Conservation (phyloP, 1,284 basidiomycete genomes). For the Mrakiaceae sp. region DNA sequence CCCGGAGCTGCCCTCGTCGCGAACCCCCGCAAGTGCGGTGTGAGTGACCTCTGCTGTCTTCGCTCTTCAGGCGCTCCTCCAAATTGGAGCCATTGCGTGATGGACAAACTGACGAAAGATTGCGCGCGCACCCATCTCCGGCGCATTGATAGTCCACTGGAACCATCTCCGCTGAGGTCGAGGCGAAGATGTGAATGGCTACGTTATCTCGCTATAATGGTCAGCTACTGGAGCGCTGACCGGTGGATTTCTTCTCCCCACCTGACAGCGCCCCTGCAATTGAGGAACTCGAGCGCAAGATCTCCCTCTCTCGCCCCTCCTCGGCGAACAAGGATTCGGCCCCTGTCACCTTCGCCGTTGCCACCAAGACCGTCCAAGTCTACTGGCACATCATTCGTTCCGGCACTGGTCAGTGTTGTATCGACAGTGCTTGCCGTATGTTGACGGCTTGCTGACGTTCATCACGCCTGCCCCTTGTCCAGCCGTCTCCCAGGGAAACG, state of each 20-base stretch:
- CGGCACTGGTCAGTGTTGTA: conserved; percentile 3
- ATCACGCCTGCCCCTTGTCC: background rate
- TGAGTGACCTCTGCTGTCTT: background rate
- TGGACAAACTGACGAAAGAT: too few relatives aligned
- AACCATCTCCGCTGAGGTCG: too few relatives aligned
- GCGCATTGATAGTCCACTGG: too few relatives aligned
- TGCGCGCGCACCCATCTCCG: too few relatives aligned
- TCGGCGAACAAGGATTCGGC: background rate
- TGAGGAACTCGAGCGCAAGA: too few relatives aligned
- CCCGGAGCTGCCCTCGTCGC: background rate
- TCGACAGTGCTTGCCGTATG: too few relatives aligned
- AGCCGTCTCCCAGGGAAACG: conserved; percentile 17
- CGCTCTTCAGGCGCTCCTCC: background rate
- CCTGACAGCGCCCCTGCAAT: too few relatives aligned
- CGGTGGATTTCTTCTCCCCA: too few relatives aligned
- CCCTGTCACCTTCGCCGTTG: background rate
- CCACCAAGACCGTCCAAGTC: conserved; percentile 4
- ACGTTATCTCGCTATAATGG: too few relatives aligned
- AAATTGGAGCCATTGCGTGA: too few relatives aligned
- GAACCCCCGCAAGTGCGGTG: background rate
- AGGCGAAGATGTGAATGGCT: too few relatives aligned
- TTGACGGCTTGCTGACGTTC: background rate
- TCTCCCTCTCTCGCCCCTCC: background rate
- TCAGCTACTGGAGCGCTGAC: too few relatives aligned
- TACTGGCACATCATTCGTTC: conserved; percentile 19